These are phyloP conservation scores for Quillaja saponaria DNA, from an alignment of 306 rosid species.

Conservation along the genomic window DNA sequence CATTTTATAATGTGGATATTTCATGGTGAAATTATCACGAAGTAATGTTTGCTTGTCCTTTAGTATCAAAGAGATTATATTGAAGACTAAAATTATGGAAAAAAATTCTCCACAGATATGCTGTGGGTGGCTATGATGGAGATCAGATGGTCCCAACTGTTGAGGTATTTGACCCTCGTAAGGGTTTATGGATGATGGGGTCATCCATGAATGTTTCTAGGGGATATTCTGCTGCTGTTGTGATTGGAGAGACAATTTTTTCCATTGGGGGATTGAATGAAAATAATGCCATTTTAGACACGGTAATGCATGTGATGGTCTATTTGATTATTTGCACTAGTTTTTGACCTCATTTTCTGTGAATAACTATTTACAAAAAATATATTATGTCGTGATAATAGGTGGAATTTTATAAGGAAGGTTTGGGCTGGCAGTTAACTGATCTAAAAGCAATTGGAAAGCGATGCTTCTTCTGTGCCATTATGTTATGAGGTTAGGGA, in stretches of 20 bases:
- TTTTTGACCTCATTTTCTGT: not conserved
- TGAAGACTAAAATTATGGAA: not conserved
- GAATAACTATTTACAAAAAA: not conserved
- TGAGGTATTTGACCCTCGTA: constrained; percentile 50
- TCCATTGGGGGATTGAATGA: constrained; percentile 40
- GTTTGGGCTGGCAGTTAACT: constrained; percentile 41
- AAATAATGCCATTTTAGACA: constrained; percentile 21
- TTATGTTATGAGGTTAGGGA: constrained; percentile 31
- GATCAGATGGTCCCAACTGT: constrained; percentile 33
- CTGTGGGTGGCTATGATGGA: constrained; percentile 47
- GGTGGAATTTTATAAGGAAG: constrained; percentile 52
- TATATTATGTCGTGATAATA: constrained; percentile 10
- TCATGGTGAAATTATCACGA: not conserved
- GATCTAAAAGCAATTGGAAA: constrained; percentile 43
- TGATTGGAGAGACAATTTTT: constrained; percentile 41
- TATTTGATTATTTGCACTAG: constrained; percentile 20
- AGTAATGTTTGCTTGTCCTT: not conserved
- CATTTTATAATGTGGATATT: not conserved
- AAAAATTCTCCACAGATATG: constrained; percentile 38
- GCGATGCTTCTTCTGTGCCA: constrained; percentile 44
- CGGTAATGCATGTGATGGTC: too few species aligned
- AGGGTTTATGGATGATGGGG: constrained; percentile 37
- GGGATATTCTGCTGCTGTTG: constrained; percentile 35
- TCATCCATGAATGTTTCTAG: constrained; percentile 37
- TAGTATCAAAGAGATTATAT: not conserved